These are phyloP conservation scores for Ceratocystis diversiconidia DNA, from an alignment of 2,329 filamentous ascomycete species.

Conservation along the genomic window DNA sequence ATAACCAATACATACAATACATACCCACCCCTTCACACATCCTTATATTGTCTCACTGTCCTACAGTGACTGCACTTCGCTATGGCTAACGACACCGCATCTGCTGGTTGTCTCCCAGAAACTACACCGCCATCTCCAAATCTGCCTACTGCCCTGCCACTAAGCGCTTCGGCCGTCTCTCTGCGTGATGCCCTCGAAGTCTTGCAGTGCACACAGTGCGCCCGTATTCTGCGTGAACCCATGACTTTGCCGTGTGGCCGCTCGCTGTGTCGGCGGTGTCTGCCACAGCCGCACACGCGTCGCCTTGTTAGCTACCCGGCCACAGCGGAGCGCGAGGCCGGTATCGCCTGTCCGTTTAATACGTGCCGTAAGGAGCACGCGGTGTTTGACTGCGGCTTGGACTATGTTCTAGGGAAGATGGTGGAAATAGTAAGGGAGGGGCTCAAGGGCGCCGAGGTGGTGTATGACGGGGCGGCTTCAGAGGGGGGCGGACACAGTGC, in stretches of 20 bases:
- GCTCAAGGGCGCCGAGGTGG: conserved; percentile 31
- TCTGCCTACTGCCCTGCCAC: not conserved
- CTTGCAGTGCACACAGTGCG: conserved; percentile 66
- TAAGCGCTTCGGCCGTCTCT: not conserved
- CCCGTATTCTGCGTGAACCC: conserved; percentile 50
- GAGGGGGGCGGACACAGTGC: not conserved
- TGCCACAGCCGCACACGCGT: conserved; percentile 52
- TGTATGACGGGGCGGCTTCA: not conserved
- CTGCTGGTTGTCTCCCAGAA: not conserved
- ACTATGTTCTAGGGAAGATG: conserved; percentile 64
- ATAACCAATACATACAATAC: too few species aligned
- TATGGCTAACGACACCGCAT: not conserved
- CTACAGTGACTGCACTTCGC: not conserved
- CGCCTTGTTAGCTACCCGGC: conserved; percentile 66
- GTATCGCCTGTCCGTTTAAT: conserved; percentile 58
- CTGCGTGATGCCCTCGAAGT: conserved; percentile 25
- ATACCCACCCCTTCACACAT: not conserved
- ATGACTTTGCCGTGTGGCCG: conserved; percentile 71
- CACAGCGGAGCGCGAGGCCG: conserved; percentile 48
- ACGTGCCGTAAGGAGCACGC: conserved; percentile 60
- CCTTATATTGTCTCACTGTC: not conserved
- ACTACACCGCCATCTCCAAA: not conserved
- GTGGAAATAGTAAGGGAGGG: conserved; percentile 44
- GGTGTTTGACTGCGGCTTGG: conserved; percentile 57
- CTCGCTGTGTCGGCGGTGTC: conserved; percentile 59